Evolutionary conservation across 495 filamentous ascomycete species (phyloP).

Genomic region (Penicillium egyptiacum): DNA sequence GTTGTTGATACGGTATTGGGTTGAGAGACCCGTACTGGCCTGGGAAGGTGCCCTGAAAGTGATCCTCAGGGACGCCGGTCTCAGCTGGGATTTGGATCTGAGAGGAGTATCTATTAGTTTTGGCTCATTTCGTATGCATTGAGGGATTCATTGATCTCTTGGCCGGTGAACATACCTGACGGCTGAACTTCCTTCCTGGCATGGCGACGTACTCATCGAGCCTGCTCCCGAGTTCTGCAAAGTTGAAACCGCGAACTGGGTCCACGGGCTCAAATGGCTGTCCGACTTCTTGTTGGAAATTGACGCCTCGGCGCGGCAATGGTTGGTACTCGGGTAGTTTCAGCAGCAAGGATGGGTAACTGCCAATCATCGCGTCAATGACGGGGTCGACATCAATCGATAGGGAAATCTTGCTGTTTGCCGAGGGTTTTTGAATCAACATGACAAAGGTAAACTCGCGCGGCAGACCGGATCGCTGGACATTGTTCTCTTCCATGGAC

Average conservation of each 20-base stretch:
- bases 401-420: conserved; percentile 31
- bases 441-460: conserved; percentile 57
- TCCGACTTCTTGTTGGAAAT: conserved; percentile 39
- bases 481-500: conserved; percentile 52
- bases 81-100: conserved; percentile 23
- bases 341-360: conserved; percentile 37
- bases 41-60: conserved; percentile 10
- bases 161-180: conserved; percentile 24
- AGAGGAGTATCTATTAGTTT: conserved; percentile 4
- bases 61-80: neutral
- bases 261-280: conserved; percentile 40
- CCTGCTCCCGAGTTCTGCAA: conserved; percentile 36
- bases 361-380: conserved; percentile 35
- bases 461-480: conserved; percentile 53
- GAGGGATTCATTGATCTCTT: neutral
- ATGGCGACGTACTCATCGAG: conserved; percentile 48
- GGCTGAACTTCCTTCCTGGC: conserved; percentile 38
- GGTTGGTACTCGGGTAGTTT: conserved; percentile 32
- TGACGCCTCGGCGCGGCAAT: conserved; percentile 26
- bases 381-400: conserved; percentile 43
- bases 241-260: conserved; percentile 39
- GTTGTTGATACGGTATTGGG: conserved; percentile 6
- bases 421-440: conserved; percentile 44
- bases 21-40: conserved; percentile 16
- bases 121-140: neutral